These are phyloP conservation scores for Gaeumannomyces tritici DNA, from an alignment of 2,329 filamentous ascomycete species.

Conservation along the genomic window DNA sequence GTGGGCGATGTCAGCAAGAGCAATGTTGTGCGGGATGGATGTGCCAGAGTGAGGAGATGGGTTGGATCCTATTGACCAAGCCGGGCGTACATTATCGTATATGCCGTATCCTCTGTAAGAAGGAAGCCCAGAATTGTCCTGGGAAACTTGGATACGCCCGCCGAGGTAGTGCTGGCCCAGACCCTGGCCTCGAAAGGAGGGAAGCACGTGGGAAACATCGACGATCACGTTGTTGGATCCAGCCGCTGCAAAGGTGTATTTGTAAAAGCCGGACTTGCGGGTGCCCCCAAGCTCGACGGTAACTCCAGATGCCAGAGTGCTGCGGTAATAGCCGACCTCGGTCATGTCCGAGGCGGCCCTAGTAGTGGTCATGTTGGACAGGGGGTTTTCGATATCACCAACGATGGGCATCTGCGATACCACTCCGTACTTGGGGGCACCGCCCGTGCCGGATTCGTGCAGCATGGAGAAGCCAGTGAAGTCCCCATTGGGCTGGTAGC, in stretches of 20 bases:
- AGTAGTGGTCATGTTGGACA: constrained; percentile 33
- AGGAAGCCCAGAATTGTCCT: constrained; percentile 8
- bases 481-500: constrained; percentile 37
- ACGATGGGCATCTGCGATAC: constrained; percentile 48
- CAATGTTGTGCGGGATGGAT: neutral
- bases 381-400: constrained; percentile 19
- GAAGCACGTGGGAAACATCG: constrained; percentile 56
- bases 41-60: neutral
- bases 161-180: constrained; percentile 36
- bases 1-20: constrained; percentile 14
- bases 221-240: constrained; percentile 38
- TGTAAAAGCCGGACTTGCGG: constrained; percentile 45
- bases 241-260: constrained; percentile 42
- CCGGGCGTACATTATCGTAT: constrained; percentile 32
- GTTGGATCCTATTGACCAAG: no score
- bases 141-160: constrained; percentile 43
- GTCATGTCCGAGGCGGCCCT: constrained; percentile 43
- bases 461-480: constrained; percentile 55
- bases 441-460: constrained; percentile 59
- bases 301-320: constrained; percentile 44
- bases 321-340: constrained; percentile 52
- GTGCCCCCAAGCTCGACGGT: constrained; percentile 47
- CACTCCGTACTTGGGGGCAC: constrained; percentile 61
- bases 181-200: constrained; percentile 46
- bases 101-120: constrained; percentile 51